Evolutionary conservation across 148 eudicot species (phyloP).

Genomic region (Beta vulgaris): DNA sequence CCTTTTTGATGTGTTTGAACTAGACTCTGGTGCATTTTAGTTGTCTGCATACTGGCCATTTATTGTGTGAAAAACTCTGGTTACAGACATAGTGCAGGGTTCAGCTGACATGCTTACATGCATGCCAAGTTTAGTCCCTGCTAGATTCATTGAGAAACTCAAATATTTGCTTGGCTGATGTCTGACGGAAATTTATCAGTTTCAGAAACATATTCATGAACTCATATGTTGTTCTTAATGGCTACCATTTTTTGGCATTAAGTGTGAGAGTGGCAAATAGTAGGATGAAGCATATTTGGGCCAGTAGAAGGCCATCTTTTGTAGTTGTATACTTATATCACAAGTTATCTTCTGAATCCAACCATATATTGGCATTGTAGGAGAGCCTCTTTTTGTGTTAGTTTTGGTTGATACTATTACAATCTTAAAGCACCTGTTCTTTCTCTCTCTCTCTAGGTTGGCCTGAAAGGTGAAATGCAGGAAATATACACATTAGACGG

Average conservation of each 20-base stretch:
- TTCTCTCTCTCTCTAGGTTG: slow-evolving; percentile 47
- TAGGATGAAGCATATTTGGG: not conserved
- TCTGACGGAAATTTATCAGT: not conserved
- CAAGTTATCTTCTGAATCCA: not conserved
- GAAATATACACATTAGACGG: slow-evolving; percentile 48
- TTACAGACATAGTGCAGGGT: not conserved
- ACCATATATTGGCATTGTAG: not conserved
- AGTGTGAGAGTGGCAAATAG: not conserved
- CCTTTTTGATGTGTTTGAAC: slow-evolving; percentile 15
- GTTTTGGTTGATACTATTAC: not conserved
- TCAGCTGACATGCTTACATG: not conserved
- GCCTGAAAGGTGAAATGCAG: slow-evolving; percentile 78
- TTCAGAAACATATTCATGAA: not conserved
- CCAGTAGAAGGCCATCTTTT: not conserved
- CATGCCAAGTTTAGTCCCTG: slow-evolving; percentile 1
- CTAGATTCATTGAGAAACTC: not conserved
- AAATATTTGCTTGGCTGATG: not conserved
- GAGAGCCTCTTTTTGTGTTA: not conserved
- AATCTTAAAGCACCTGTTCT: not conserved
- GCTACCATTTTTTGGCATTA: not conserved
- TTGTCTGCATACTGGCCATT: not conserved
- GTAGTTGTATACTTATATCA: not conserved
- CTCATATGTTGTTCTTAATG: not conserved
- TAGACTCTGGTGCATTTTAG: not conserved
- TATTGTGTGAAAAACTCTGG: not conserved